These are phyloP conservation scores for Rubroboletus pulcherrimus DNA, from an alignment of 768 basidiomycete species.

Conservation along the genomic window DNA sequence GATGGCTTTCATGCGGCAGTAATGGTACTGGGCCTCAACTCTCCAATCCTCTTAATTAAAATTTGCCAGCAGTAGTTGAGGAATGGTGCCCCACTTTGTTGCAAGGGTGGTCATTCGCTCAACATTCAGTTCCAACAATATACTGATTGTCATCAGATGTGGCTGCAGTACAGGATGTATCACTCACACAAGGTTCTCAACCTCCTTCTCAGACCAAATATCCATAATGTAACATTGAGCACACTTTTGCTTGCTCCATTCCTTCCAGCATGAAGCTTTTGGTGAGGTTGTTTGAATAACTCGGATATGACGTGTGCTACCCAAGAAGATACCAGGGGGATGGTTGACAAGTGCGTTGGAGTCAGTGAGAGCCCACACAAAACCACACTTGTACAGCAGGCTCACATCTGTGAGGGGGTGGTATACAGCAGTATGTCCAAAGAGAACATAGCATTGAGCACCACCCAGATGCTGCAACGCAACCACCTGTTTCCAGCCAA, in stretches of 20 bases:
- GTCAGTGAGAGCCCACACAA: background rate
- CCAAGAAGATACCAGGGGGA: background rate
- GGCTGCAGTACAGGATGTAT: background rate
- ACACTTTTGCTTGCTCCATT: background rate
- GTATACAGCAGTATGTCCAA: background rate
- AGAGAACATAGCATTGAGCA: background rate
- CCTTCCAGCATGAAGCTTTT: background rate
- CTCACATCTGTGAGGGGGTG: rapidly evolving
- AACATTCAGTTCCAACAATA: background rate
- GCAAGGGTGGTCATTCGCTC: background rate
- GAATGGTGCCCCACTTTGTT: background rate
- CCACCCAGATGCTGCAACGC: background rate
- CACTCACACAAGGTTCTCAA: background rate
- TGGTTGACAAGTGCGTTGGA: background rate
- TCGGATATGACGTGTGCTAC: rapidly evolving
- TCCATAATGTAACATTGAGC: background rate
- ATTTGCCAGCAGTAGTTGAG: background rate
- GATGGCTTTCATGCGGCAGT: background rate
- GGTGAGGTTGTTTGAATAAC: background rate
- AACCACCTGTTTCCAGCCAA: background rate
- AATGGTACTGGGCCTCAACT: background rate
- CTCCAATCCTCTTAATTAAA: rapidly evolving
- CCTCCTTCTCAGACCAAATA: background rate
- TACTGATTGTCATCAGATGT: background rate
- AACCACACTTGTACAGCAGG: background rate